Evolutionary conservation across 2,329 filamentous ascomycete genomes (phyloP).

Genomic region (Microthyrium microscopicum): DNA sequence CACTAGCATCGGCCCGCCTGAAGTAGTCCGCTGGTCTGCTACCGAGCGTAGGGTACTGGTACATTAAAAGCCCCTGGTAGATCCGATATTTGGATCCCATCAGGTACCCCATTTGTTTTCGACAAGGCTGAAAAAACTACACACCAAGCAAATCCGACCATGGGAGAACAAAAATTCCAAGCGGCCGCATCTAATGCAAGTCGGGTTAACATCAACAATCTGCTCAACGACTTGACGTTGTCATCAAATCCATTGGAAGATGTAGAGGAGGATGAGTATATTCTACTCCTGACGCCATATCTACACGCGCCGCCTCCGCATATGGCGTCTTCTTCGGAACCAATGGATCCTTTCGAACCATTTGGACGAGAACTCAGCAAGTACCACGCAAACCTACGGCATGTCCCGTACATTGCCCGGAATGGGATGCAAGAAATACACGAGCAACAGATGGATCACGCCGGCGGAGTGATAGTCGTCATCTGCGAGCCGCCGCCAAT

Average conservation of each 20-base stretch:
- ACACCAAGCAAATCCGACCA: too few relatives aligned
- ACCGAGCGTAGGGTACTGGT: too few relatives aligned
- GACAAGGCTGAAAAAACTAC: too few relatives aligned
- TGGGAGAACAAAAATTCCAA: too few relatives aligned
- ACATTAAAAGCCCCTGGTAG: too few relatives aligned
- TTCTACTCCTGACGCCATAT: constrained; percentile 30
- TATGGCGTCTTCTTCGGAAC: constrained; percentile 4
- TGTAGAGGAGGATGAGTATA: constrained; percentile 21
- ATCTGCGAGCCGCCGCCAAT: background rate
- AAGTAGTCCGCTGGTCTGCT: too few relatives aligned
- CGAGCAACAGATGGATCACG: constrained; percentile 36
- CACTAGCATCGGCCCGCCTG: background rate
- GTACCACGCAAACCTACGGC: constrained; percentile 45
- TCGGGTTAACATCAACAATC: too few relatives aligned
- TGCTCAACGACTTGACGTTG: too few relatives aligned
- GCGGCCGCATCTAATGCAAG: too few relatives aligned
- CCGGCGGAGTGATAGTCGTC: constrained; percentile 1
- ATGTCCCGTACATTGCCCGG: constrained; percentile 53
- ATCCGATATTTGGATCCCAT: too few relatives aligned
- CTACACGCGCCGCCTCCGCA: constrained; percentile 11
- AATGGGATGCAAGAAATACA: constrained; percentile 49
- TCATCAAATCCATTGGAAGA: too few relatives aligned
- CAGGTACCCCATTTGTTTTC: too few relatives aligned
- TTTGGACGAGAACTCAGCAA: constrained; percentile 47
- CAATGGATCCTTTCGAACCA: constrained; percentile 52